phyloP scores from a whole-genome alignment of 2,329 filamentous ascomycete species.

The Penicillium brevicompactum region DNA sequence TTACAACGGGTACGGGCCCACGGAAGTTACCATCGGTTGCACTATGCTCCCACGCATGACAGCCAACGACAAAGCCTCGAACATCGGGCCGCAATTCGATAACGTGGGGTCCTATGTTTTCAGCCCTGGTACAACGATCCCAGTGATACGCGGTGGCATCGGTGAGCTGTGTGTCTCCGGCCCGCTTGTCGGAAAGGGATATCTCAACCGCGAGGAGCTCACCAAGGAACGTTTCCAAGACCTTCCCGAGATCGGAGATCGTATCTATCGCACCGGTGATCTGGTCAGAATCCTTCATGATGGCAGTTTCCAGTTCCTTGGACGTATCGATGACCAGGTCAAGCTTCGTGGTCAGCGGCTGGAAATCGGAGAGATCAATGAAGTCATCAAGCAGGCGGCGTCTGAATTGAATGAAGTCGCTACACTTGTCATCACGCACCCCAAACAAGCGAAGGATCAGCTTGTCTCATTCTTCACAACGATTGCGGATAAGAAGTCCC shows the following conservation, averaged over 20 bases:
- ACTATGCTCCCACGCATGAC: slow-evolving; percentile 87
- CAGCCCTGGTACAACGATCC: slow-evolving; percentile 65
- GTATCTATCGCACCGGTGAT: slow-evolving; percentile 86
- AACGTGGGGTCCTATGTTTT: slow-evolving; percentile 87
- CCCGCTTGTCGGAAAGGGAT: slow-evolving; percentile 84
- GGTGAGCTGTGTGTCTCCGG: slow-evolving; percentile 90
- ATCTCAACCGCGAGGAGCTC: slow-evolving; percentile 77
- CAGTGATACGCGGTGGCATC: slow-evolving; percentile 75
- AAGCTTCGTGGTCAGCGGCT: slow-evolving; percentile 87
- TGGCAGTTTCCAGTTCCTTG: slow-evolving; percentile 82
- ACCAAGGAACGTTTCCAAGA: slow-evolving; percentile 75
- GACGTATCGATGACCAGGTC: slow-evolving; percentile 86
- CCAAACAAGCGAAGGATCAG: slow-evolving; percentile 74
- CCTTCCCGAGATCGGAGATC: slow-evolving; percentile 58
- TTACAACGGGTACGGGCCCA: slow-evolving; percentile 91
- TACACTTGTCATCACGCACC: slow-evolving; percentile 74
- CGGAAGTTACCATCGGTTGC: slow-evolving; percentile 88
- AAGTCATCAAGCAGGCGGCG: slow-evolving; percentile 68
- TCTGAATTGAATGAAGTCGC: slow-evolving; percentile 66
- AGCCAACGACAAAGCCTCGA: slow-evolving; percentile 74
- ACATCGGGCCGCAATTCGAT: slow-evolving; percentile 83
- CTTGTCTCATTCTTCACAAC: slow-evolving; percentile 72
- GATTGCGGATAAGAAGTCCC: slow-evolving; percentile 16
- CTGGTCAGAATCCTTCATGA: slow-evolving; percentile 80
- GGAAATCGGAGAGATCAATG: slow-evolving; percentile 89